A percentile compares a stretch with the other conserved stretches of the same genome.
Evolutionary conservation across 345 rosid genomes (phyloP).

Genomic region (Lepidium africanum): DNA sequence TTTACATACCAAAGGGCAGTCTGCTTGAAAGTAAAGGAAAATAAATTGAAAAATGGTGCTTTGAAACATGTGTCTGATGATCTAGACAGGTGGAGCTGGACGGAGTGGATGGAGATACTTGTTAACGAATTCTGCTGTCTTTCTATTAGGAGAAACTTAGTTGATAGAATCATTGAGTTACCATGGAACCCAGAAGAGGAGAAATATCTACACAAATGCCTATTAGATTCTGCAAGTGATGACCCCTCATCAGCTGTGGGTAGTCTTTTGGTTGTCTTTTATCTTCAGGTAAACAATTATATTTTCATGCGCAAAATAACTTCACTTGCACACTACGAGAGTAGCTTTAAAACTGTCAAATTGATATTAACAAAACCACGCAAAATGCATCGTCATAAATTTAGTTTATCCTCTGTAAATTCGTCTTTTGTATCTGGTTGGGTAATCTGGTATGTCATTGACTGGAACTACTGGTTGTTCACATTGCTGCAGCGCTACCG

Average conservation of each 20-base stretch:
- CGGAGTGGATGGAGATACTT: conserved; percentile 70
- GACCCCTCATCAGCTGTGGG: conserved; percentile 74
- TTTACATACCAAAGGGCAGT: conserved; percentile 79
- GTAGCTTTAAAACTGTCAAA: background rate
- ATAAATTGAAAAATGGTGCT: conserved; percentile 37
- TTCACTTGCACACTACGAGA: background rate
- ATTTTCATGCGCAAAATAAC: background rate
- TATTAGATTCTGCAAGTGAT: conserved; percentile 61
- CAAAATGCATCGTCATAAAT: background rate
- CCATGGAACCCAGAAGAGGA: conserved; percentile 95
- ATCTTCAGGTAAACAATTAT: conserved; percentile 67
- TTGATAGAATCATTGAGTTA: conserved; percentile 81
- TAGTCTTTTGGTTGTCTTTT: conserved; percentile 75
- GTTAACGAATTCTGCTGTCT: conserved; percentile 88
- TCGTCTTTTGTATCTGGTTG: background rate
- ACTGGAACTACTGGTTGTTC: conserved; percentile 13
- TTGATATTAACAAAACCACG: background rate
- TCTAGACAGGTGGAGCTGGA: conserved; percentile 48
- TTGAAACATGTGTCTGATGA: conserved; percentile 30
- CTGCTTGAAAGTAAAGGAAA: conserved; percentile 63
- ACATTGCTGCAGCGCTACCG: conserved; percentile 65
- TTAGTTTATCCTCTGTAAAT: background rate
- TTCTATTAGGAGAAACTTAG: conserved; percentile 76
- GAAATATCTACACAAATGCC: conserved; percentile 69
- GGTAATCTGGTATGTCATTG: background rate